phyloP scores from a whole-genome alignment of 495 filamentous ascomycete species.

The Aspergillus haitiensis region DNA sequence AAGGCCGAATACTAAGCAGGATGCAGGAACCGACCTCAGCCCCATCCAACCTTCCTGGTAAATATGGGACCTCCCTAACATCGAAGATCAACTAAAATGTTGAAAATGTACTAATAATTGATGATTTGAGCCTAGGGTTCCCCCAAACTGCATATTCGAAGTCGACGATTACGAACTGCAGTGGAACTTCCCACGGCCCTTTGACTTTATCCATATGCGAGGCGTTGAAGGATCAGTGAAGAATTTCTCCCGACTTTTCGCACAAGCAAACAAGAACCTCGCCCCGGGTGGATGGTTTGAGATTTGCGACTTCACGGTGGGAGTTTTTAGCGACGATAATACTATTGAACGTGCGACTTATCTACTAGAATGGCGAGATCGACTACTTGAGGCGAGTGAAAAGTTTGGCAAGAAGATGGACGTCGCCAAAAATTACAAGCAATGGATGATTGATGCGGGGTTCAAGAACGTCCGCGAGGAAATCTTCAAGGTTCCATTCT shows the following conservation, averaged over 20 bases:
- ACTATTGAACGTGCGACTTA: conserved; percentile 32
- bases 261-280: conserved; percentile 30
- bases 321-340: conserved; percentile 35
- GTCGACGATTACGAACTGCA: conserved; percentile 35
- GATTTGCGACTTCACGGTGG: conserved; percentile 38
- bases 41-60: conserved; percentile 50
- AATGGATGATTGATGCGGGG: conserved; percentile 33
- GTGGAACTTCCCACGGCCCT: conserved; percentile 30
- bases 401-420: conserved; percentile 33
- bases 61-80: conserved; percentile 40
- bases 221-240: conserved; percentile 34
- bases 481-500: conserved; percentile 29
- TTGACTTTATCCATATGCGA: conserved; percentile 39
- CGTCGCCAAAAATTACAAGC: conserved; percentile 31
- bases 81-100: background rate
- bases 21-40: conserved; percentile 47
- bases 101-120: background rate
- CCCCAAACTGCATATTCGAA: conserved; percentile 30
- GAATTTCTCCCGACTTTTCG: conserved; percentile 31
- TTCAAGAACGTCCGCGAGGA: conserved; percentile 36
- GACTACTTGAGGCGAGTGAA: conserved; percentile 20
- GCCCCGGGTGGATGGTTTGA: conserved; percentile 45
- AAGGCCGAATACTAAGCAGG: background rate
- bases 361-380: conserved; percentile 29
- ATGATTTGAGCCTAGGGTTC: conserved; percentile 26